Percentiles rank a stretch among this genome's conserved stretches.
Evolutionary conservation across 2,329 filamentous ascomycete genomes (phyloP).

Genomic region (Neofusicoccum cordaticola): DNA sequence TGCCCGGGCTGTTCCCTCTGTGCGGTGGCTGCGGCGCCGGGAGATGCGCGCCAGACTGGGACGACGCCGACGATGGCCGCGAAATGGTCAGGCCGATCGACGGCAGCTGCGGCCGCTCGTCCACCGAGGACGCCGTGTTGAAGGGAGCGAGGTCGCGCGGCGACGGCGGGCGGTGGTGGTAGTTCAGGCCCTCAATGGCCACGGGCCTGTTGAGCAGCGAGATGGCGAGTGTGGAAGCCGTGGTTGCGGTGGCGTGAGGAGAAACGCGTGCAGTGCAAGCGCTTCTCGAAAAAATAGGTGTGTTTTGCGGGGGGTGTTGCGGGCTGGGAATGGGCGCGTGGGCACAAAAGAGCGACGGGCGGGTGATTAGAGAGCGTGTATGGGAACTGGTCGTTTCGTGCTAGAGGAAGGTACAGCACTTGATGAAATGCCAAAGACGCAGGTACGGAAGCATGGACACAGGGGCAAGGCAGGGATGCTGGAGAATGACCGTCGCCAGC

Average conservation of each 20-base stretch:
- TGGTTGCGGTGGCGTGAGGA: conserved; percentile 29
- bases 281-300: not conserved
- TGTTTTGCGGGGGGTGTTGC: not conserved
- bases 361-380: conserved; percentile 2
- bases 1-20: conserved; percentile 37
- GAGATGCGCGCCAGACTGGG: conserved; percentile 31
- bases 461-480: conserved; percentile 17
- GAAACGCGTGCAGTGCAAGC: conserved; percentile 6
- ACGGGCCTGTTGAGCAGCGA: conserved; percentile 57
- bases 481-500: conserved; percentile 10
- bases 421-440: conserved; percentile 14
- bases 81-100: conserved; percentile 50
- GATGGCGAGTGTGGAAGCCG: conserved; percentile 60
- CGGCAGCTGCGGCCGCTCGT: conserved; percentile 47
- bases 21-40: conserved; percentile 27
- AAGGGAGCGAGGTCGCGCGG: conserved; percentile 48
- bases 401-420: conserved; percentile 3
- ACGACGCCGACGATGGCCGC: conserved; percentile 49
- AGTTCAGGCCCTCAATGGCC: conserved; percentile 48
- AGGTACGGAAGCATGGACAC: conserved; percentile 11
- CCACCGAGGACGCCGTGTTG: conserved; percentile 46
- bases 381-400: not conserved
- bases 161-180: conserved; percentile 44
- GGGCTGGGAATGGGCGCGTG: not conserved
- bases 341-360: not conserved